Base-by-base conservation (phyloP, 371 early-diverging fungal species). In the Lichtheimia ornata region DNA sequence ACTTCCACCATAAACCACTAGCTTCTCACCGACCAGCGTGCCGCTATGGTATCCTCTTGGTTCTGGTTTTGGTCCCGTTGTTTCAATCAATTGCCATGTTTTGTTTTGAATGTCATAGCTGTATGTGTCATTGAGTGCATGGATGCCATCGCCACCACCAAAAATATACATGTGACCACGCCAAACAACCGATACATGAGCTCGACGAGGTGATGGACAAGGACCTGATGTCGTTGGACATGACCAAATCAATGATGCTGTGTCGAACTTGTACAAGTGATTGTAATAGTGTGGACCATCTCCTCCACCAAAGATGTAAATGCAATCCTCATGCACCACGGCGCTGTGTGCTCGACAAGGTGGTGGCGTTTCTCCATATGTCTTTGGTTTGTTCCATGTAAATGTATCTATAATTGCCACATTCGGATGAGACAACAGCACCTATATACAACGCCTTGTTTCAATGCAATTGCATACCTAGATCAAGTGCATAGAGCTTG, bases 1-100 rank as follows among this genome's bases (percentile, higher is more conserved):
- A 5, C 88, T 87, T 27, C 96, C 96, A 20, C 96, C 96, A 74
- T 81, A 95, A 44, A 95, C 80, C 5, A 95, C 79, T n/a, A 91
- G 76, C 53, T 91, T 88, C 49, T 84, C 80, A 6, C 87, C 88
- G n/a, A 94, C 88, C 42, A 93, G 72, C 43, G 83, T 95, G 47
- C 87, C 83, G 22, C 94, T 88, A 66, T 95, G 96, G 72, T 95
- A 95, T 13, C 96, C 96, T 51, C 95, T 78, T 20, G 89, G 75
- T 15, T 76, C 74, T 7, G 95, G 95, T 18, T 76, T 69, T 14
- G 68, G 71, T 17, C 91, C 92, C 4, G 63, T 68, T 3, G 87
- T 79, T 60, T 84, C 78, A 18, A 89, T 62, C 28, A 79, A 69
- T 50, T 71, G 62, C 90, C 90, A 89, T 1, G 69, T 53, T 28